Evolutionary conservation across 148 eudicot species (phyloP).

Genomic region (Silene conica): DNA sequence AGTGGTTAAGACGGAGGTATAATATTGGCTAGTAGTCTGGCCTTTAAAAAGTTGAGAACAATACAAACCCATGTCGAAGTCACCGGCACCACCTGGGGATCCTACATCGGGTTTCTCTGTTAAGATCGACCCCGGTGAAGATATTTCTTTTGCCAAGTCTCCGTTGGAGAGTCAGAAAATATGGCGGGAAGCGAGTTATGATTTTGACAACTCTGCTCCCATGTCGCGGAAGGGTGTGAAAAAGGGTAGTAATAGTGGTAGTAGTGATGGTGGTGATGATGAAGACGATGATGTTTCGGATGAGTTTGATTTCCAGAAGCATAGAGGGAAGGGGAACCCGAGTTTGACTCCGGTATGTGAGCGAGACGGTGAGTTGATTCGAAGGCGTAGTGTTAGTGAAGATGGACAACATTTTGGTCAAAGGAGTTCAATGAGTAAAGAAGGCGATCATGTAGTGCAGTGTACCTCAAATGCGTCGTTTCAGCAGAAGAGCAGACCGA

Average conservation of each 20-base stretch:
- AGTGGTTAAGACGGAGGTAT: too few relatives aligned
- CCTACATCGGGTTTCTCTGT: constrained; percentile 22
- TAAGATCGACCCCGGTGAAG: constrained; percentile 30
- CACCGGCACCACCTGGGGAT: constrained; percentile 3
- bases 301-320: constrained; percentile 32
- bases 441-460: constrained; percentile 46
- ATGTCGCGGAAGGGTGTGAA: background rate
- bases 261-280: background rate
- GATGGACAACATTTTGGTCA: background rate
- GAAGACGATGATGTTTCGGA: constrained; percentile 19
- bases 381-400: constrained; percentile 15
- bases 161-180: constrained; percentile 6
- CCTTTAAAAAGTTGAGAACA: too few relatives aligned
- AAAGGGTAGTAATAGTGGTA: background rate
- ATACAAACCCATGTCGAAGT: background rate
- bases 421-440: too few relatives aligned
- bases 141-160: background rate
- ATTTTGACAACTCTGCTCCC: constrained; percentile 38
- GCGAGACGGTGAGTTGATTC: constrained; percentile 28
- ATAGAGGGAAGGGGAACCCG: constrained; percentile 26
- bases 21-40: too few relatives aligned
- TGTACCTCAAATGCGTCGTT: constrained; percentile 62
- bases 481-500: constrained; percentile 29
- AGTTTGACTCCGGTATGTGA: constrained; percentile 22
- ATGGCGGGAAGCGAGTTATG: constrained; percentile 55